Evolutionary conservation across 2,329 filamentous ascomycete species (phyloP).

Genomic region (Septoria linicola): DNA sequence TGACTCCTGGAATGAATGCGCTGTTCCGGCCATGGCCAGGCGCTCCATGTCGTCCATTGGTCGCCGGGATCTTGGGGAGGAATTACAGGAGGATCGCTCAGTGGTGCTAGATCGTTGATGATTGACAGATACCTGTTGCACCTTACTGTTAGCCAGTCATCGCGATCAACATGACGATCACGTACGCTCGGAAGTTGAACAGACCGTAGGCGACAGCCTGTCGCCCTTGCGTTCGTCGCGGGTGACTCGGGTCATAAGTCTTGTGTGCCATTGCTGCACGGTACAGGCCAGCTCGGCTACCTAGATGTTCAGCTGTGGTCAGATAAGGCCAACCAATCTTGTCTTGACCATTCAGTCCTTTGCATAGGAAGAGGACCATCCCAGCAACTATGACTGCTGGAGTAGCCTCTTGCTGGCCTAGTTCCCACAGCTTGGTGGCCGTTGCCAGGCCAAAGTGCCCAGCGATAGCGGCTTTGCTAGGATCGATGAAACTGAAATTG

Average conservation of each 20-base stretch:
- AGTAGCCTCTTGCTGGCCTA: background rate
- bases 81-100: background rate
- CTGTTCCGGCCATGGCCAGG: background rate
- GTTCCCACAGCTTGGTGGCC: background rate
- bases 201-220: background rate
- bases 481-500: background rate
- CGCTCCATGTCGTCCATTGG: background rate
- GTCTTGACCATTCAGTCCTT: slow-evolving; percentile 1
- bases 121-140: background rate
- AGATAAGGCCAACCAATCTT: slow-evolving; percentile 6
- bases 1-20: background rate
- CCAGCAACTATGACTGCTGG: slow-evolving; percentile 1
- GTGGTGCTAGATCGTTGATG: slow-evolving; percentile 1
- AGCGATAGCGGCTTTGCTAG: background rate
- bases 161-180: background rate
- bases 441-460: slow-evolving; percentile 1
- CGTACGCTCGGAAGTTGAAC: slow-evolving; percentile 2
- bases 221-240: background rate
- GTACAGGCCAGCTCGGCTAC: background rate
- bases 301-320: background rate
- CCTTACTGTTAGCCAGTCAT: background rate
- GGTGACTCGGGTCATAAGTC: background rate
- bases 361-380: background rate
- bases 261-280: slow-evolving; percentile 1
- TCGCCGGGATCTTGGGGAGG: background rate